Evolutionary conservation across 1,284 basidiomycete genomes (phyloP).

Genomic region (Laetiporus sulphureus): DNA sequence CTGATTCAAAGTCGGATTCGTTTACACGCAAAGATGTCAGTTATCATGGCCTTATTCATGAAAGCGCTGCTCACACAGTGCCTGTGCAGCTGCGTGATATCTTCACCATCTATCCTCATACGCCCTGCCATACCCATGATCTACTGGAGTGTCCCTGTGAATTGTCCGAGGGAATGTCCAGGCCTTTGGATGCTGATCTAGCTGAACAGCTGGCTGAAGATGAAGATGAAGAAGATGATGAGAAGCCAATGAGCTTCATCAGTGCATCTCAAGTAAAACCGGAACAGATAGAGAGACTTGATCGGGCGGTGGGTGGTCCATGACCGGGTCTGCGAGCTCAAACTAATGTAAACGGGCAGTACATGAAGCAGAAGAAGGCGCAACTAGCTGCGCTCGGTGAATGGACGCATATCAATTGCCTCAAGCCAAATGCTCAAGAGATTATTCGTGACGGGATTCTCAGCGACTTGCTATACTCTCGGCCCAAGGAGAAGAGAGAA

Average conservation of each 20-base stretch:
- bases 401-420: constrained; percentile 84
- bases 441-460: constrained; percentile 60
- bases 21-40: constrained; percentile 85
- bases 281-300: constrained; percentile 40
- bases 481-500: constrained; percentile 18
- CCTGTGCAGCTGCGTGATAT: constrained; percentile 73
- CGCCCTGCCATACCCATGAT: constrained; percentile 89
- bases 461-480: constrained; percentile 40
- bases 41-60: constrained; percentile 6
- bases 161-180: constrained; percentile 14
- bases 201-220: constrained; percentile 21
- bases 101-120: constrained; percentile 79
- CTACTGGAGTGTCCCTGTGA: constrained; percentile 73
- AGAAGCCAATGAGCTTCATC: constrained; percentile 50
- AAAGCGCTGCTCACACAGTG: neutral
- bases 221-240: constrained; percentile 27
- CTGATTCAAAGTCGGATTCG: constrained; percentile 69
- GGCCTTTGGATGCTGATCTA: constrained; percentile 19
- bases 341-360: constrained; percentile 33
- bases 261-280: constrained; percentile 64
- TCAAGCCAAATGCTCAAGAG: constrained; percentile 37
- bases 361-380: constrained; percentile 64
- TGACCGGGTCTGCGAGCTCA: too few species aligned
- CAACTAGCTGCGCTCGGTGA: constrained; percentile 79
- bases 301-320: constrained; percentile 42